A percentile compares a stretch with the other conserved stretches of the same genome.
These are phyloP conservation scores for Xylariaceae sp. DNA, from an alignment of 2,329 filamentous ascomycete species.

Conservation along the genomic window DNA sequence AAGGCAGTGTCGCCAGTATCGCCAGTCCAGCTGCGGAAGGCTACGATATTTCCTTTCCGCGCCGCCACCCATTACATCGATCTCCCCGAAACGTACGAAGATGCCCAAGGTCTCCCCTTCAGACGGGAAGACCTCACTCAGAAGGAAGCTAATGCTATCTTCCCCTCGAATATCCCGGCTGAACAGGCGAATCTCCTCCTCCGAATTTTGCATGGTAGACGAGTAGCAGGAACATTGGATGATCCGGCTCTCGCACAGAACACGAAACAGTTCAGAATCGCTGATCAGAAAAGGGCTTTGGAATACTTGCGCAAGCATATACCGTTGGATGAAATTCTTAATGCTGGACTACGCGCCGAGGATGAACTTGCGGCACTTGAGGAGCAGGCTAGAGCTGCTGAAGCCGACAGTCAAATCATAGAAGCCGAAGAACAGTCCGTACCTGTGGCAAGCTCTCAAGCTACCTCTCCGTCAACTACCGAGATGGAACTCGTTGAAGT, in stretches of 20 bases:
- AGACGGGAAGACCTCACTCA: conserved; percentile 44
- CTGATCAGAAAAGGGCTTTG: conserved; percentile 44
- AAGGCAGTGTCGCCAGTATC: conserved; percentile 18
- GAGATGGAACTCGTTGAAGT: conserved; percentile 7
- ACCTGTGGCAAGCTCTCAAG: conserved; percentile 5
- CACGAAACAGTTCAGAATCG: conserved; percentile 40
- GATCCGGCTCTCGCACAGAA: conserved; percentile 49
- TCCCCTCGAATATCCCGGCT: conserved; percentile 44
- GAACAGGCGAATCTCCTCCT: conserved; percentile 49
- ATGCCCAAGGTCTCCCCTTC: conserved; percentile 52
- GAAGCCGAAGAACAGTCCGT: not conserved
- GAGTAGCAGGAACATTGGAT: conserved; percentile 58
- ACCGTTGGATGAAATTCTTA: conserved; percentile 55
- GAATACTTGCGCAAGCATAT: conserved; percentile 50
- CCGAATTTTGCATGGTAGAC: conserved; percentile 55
- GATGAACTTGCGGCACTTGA: conserved; percentile 55
- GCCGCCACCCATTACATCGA: conserved; percentile 51
- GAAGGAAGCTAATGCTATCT: conserved; percentile 44
- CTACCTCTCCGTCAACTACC: conserved; percentile 11
- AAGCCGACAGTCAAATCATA: conserved; percentile 21
- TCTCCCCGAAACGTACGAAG: conserved; percentile 53
- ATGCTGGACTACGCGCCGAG: conserved; percentile 57
- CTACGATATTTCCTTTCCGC: conserved; percentile 27
- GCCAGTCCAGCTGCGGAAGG: conserved; percentile 24
- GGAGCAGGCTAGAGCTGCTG: conserved; percentile 21